Conservation (phyloP, 208 protist species). For the Trypanosoma lewisi region DNA sequence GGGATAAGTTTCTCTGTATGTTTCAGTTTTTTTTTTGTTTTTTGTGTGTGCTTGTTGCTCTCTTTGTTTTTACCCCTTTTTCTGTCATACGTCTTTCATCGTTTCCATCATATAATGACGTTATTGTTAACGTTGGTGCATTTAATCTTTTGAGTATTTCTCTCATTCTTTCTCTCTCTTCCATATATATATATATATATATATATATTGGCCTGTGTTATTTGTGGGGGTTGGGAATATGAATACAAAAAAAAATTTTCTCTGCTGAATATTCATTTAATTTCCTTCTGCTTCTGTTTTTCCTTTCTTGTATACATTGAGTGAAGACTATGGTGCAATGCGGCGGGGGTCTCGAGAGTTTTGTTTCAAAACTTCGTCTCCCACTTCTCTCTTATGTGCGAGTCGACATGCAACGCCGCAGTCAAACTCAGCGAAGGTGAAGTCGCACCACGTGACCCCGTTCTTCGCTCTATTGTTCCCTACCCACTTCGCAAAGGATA, state of each 20-base stretch:
- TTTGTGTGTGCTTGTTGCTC: conserved; percentile 1
- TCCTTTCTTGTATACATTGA: too few relatives aligned
- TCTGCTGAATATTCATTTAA: too few relatives aligned
- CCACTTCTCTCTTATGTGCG: background rate
- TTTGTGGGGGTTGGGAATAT: background rate
- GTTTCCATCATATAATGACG: background rate
- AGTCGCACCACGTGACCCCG: conserved; percentile 15
- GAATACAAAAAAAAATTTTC: too few relatives aligned
- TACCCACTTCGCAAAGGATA: background rate
- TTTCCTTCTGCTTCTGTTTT: too few relatives aligned
- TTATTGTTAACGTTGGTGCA: background rate
- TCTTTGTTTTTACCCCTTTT: background rate
- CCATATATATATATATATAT: conserved; percentile 8
- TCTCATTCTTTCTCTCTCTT: background rate
- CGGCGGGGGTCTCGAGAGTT: too few relatives aligned
- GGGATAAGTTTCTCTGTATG: conserved; percentile 10
- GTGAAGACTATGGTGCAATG: too few relatives aligned
- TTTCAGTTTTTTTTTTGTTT: conserved; percentile 8
- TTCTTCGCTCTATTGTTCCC: conserved; percentile 28
- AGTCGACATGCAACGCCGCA: background rate
- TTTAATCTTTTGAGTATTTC: background rate
- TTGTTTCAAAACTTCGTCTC: background rate
- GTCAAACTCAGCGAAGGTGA: background rate
- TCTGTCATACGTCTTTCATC: conserved; percentile 4
- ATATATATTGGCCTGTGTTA: background rate